A percentile compares a stretch with the other conserved stretches of the same genome.
Evolutionary conservation across 2,329 filamentous ascomycete genomes (phyloP).

Genomic region (Aspergillus sergii): DNA sequence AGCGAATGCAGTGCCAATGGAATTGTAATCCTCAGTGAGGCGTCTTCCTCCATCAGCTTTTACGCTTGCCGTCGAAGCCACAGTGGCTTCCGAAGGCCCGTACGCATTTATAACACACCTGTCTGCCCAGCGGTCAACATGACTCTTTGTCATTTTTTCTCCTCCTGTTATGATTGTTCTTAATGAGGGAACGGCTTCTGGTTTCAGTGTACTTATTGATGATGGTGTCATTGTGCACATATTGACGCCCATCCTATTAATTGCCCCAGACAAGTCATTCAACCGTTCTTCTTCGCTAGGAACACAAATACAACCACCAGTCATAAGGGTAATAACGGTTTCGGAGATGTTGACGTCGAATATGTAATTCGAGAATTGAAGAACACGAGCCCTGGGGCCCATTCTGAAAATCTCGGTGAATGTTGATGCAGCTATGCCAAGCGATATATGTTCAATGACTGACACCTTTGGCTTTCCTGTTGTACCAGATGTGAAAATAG

Average conservation of each 20-base stretch:
- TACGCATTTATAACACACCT: conserved; percentile 51
- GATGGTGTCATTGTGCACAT: conserved; percentile 62
- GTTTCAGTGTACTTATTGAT: conserved; percentile 54
- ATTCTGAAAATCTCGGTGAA: conserved; percentile 55
- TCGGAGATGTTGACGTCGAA: conserved; percentile 59
- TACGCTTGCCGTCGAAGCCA: conserved; percentile 36
- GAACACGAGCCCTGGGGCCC: conserved; percentile 58
- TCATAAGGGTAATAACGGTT: conserved; percentile 56
- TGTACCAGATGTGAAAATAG: conserved; percentile 63
- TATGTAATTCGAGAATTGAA: conserved; percentile 61
- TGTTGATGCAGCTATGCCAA: conserved; percentile 57
- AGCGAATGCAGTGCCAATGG: conserved; percentile 39
- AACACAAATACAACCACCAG: conserved; percentile 63
- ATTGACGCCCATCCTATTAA: conserved; percentile 55
- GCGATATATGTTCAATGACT: conserved; percentile 62
- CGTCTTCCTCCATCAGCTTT: conserved; percentile 35
- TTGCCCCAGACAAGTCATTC: conserved; percentile 54
- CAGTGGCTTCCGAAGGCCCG: conserved; percentile 44
- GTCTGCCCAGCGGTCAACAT: conserved; percentile 49
- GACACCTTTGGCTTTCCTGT: conserved; percentile 62
- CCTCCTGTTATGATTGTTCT: conserved; percentile 48
- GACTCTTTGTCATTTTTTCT: conserved; percentile 46
- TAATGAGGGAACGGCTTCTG: conserved; percentile 47
- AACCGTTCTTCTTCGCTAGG: conserved; percentile 55
- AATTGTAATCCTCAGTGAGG: conserved; percentile 32